These are phyloP conservation scores for Pachyrhizus erosus DNA, from an alignment of 306 rosid genomes.

Conservation along the genomic window DNA sequence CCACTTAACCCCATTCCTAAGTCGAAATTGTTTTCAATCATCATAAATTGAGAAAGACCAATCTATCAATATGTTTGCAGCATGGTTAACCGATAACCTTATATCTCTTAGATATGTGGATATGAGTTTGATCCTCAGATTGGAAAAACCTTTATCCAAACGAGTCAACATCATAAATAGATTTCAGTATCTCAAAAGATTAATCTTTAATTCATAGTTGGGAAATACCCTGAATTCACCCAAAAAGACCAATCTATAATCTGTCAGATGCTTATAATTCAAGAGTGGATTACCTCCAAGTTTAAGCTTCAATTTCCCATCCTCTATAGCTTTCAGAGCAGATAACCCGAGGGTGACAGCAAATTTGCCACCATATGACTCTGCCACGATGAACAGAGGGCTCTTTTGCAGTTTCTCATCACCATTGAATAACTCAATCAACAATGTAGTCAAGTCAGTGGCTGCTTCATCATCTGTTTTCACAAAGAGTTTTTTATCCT, in stretches of 20 bases:
- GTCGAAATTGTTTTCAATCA: neutral
- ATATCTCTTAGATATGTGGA: neutral
- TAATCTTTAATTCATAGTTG: neutral
- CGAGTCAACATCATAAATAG: neutral
- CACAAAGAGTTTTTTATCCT: constrained; percentile 57
- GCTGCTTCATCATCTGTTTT: constrained; percentile 87
- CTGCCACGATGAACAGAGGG: constrained; percentile 83
- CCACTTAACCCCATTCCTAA: neutral
- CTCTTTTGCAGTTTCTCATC: constrained; percentile 68
- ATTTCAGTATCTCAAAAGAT: neutral
- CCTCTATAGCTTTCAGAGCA: constrained; percentile 65
- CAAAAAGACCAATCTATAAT: constrained; percentile 28
- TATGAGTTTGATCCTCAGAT: neutral
- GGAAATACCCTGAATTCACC: neutral
- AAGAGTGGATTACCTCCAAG: constrained; percentile 64
- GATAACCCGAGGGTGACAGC: constrained; percentile 82
- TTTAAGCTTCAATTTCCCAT: constrained; percentile 58
- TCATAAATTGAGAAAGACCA: neutral
- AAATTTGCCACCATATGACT: constrained; percentile 92
- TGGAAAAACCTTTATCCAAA: neutral
- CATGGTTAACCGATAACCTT: neutral
- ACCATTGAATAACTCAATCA: constrained; percentile 59
- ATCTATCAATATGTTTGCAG: neutral
- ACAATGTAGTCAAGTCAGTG: constrained; percentile 68
- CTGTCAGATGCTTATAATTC: neutral